Conservation (phyloP, 257 asterid species). For the Solanum ossicruentum region DNA sequence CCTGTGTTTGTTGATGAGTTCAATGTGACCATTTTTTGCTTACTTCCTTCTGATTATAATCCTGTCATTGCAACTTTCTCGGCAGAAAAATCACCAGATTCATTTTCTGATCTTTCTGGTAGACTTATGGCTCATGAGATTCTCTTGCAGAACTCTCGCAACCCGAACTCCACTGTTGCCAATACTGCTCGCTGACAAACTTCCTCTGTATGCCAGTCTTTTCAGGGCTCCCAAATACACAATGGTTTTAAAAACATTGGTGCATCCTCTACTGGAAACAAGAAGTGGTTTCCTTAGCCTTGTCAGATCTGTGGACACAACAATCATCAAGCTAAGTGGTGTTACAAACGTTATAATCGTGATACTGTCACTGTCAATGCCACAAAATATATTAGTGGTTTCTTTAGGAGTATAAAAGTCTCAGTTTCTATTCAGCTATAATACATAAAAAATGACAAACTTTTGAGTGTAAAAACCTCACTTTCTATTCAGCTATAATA, state of each 20-base stretch:
- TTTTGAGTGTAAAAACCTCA: no score
- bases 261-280: not conserved
- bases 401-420: no score
- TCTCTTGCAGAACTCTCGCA: not conserved
- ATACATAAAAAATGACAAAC: no score
- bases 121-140: not conserved
- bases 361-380: not conserved
- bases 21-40: not conserved
- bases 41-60: not conserved
- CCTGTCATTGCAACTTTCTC: no score
- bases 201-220: not conserved
- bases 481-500: no score
- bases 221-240: not conserved
- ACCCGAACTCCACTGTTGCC: not conserved
- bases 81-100: not conserved
- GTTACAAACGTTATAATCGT: not conserved
- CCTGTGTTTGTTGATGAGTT: not conserved
- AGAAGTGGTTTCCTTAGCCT: not conserved
- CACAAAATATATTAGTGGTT: no score
- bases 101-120: no score
- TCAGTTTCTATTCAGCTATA: no score
- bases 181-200: not conserved
- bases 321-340: not conserved
- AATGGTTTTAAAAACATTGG: no score
- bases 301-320: not conserved